A percentile compares a stretch with the other conserved stretches of the same genome.
Conservation (phyloP, 208 protist species). For the Acanthamoeba triangularis region DNA sequence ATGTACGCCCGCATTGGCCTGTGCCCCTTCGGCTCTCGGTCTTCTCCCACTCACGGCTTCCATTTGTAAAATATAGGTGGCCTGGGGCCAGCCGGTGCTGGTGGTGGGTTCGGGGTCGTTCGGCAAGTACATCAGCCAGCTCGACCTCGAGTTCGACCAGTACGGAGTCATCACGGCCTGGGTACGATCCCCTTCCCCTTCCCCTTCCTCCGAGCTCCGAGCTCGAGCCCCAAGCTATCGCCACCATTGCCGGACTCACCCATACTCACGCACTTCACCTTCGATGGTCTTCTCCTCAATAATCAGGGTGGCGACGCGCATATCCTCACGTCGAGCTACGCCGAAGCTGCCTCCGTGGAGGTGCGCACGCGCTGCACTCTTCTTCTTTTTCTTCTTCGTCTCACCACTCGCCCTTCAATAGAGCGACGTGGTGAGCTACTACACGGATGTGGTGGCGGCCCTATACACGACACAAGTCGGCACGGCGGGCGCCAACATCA, state of each 20-base stretch:
- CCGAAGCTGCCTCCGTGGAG: background rate
- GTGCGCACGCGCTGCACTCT: background rate
- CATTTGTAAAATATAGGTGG: background rate
- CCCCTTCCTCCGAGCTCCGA: no score
- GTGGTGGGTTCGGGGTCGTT: background rate
- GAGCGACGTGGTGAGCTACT: background rate
- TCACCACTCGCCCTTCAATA: background rate
- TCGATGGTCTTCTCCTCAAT: background rate
- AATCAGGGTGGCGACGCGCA: background rate
- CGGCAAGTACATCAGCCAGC: constrained; percentile 52
- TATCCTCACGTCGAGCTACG: background rate
- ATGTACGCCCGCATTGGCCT: background rate
- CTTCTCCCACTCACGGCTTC: background rate
- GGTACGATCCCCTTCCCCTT: background rate
- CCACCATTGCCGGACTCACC: background rate
- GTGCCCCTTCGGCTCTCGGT: background rate
- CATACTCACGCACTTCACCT: background rate
- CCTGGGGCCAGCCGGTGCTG: constrained; percentile 27
- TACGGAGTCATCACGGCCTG: constrained; percentile 44
- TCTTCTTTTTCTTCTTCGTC: background rate
- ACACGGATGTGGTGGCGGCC: background rate
- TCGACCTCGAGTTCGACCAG: constrained; percentile 22
- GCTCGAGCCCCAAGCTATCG: background rate
- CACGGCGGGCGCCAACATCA: background rate
- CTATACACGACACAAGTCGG: constrained; percentile 13